phyloP scores from a whole-genome alignment of 1,284 basidiomycete genomes.

The Ceratorhiza oryzae-sativae region DNA sequence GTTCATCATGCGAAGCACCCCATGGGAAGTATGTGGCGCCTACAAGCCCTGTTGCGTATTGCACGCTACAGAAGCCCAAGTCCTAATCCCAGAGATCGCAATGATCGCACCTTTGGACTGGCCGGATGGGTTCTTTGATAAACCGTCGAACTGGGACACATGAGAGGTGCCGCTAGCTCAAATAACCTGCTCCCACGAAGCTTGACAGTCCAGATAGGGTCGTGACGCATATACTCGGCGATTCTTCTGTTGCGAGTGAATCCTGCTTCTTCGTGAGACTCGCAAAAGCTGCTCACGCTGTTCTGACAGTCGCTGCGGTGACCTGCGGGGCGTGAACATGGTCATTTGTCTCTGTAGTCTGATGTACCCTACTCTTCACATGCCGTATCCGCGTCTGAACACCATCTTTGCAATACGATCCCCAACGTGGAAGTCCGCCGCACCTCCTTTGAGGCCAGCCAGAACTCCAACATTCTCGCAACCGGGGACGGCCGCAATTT shows the following conservation, averaged over 20 bases:
- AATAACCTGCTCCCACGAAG: slow-evolving; percentile 43
- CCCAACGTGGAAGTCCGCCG: slow-evolving; percentile 16
- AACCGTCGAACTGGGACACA: slow-evolving; percentile 45
- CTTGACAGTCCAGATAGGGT: slow-evolving; percentile 40
- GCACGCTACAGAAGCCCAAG: slow-evolving; percentile 43
- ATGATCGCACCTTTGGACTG: slow-evolving; percentile 40
- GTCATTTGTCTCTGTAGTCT: neutral
- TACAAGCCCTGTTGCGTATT: slow-evolving; percentile 44
- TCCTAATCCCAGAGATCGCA: slow-evolving; percentile 45
- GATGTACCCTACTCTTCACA: neutral
- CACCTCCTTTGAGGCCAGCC: slow-evolving; percentile 39
- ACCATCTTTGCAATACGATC: slow-evolving; percentile 33
- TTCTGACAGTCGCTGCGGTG: slow-evolving; percentile 36
- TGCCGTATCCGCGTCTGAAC: slow-evolving; percentile 26
- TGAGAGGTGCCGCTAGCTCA: slow-evolving; percentile 45
- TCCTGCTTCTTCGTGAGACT: slow-evolving; percentile 19
- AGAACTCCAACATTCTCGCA: slow-evolving; percentile 38
- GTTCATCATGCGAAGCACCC: neutral
- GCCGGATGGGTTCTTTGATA: slow-evolving; percentile 38
- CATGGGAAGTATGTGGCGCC: neutral
- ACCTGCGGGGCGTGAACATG: neutral
- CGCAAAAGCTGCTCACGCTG: slow-evolving; percentile 27
- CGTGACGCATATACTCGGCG: slow-evolving; percentile 41
- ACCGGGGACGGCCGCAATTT: slow-evolving; percentile 35
- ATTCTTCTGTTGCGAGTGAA: slow-evolving; percentile 39